Percentiles rank a stretch among this genome's conserved stretches.
Evolutionary conservation across 139 green algal species (phyloP).

Genomic region (Desmodesmus armatus): DNA sequence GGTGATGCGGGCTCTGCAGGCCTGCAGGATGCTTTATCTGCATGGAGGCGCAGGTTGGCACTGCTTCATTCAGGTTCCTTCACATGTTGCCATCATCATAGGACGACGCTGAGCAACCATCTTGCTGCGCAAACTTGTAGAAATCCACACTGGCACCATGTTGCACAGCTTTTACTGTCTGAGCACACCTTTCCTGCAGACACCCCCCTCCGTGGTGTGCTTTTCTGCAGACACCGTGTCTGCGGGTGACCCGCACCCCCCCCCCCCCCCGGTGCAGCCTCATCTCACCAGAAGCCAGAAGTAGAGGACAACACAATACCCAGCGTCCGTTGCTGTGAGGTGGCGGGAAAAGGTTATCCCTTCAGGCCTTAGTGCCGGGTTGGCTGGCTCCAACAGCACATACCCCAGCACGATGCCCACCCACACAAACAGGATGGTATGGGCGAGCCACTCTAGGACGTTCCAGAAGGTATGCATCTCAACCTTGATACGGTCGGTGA

Average conservation of each 20-base stretch:
- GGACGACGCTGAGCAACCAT: no score
- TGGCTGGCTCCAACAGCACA: background rate
- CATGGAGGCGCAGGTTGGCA: no score
- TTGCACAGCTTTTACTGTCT: background rate
- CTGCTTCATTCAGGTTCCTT: background rate
- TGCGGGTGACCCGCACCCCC: no score
- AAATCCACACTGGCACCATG: no score
- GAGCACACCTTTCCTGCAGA: background rate
- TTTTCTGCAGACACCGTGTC: no score
- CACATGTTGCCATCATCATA: no score
- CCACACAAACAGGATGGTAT: constrained; percentile 81
- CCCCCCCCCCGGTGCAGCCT: no score
- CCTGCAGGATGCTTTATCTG: no score
- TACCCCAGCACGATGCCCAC: constrained; percentile 30
- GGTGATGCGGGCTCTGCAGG: no score
- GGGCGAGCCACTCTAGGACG: constrained; percentile 71
- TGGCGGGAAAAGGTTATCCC: background rate
- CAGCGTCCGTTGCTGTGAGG: background rate
- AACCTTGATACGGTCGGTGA: constrained; percentile 53
- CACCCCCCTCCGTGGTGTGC: background rate
- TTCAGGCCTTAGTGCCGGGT: background rate
- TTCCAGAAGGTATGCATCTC: constrained; percentile 73
- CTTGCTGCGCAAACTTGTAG: no score
- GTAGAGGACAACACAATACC: constrained; percentile 33
- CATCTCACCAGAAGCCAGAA: constrained; percentile 27